These are phyloP conservation scores for Martensiomyces pterosporus DNA, from an alignment of 192 early-diverging fungal species.

Conservation along the genomic window DNA sequence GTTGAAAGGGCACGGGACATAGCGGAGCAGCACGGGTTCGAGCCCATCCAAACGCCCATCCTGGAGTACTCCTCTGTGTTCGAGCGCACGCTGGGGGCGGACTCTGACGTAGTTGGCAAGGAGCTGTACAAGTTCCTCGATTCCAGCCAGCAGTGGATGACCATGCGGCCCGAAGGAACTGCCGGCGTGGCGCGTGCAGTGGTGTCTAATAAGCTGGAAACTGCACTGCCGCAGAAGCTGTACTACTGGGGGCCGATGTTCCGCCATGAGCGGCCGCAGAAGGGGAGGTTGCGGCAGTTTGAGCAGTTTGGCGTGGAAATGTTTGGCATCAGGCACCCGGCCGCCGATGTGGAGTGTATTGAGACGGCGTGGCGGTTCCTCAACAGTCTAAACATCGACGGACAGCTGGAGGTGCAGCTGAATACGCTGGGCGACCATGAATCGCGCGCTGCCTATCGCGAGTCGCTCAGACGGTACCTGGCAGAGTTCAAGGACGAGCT, in stretches of 20 bases:
- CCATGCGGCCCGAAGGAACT: conserved; percentile 68
- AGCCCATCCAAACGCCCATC: conserved; percentile 60
- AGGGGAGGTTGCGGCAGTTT: conserved; percentile 66
- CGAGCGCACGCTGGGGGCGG: conserved; percentile 57
- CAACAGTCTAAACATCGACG: conserved; percentile 23
- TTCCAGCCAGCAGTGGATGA: conserved; percentile 54
- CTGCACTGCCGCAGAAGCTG: conserved; percentile 50
- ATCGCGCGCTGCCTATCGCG: conserved; percentile 39
- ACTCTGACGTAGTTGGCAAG: conserved; percentile 66
- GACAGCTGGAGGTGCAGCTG: conserved; percentile 17
- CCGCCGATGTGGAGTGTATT: conserved; percentile 59
- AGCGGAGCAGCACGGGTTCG: conserved; percentile 52
- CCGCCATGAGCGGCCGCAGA: conserved; percentile 66
- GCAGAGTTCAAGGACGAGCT: conserved; percentile 20
- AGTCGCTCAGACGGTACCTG: conserved; percentile 51
- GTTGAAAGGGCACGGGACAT: conserved; percentile 28
- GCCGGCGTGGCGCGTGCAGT: conserved; percentile 45
- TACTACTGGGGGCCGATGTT: conserved; percentile 68
- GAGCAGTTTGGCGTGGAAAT: conserved; percentile 67
- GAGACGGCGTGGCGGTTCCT: conserved; percentile 52
- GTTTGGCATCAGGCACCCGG: conserved; percentile 51
- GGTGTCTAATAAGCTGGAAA: conserved; percentile 45
- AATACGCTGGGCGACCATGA: conserved; percentile 38
- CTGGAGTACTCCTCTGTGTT: conserved; percentile 63
- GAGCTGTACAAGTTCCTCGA: conserved; percentile 65